A percentile compares a stretch with the other conserved stretches of the same genome.
Conservation (phyloP, 345 rosid genomes). For the Salix purpurea region DNA sequence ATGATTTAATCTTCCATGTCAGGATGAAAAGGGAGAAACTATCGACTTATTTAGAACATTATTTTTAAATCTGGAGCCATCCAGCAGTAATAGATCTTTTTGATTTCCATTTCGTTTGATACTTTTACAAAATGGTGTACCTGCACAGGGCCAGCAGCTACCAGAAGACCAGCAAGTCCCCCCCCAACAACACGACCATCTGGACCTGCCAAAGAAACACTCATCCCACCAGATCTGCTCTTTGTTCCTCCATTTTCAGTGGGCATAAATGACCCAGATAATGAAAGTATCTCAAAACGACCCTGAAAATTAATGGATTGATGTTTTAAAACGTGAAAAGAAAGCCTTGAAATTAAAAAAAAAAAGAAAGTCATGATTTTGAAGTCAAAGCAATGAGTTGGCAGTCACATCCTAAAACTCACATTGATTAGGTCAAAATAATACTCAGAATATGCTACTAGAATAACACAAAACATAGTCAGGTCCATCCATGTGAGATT, state of each 20-base stretch:
- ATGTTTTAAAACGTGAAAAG: background rate
- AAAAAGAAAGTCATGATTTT: background rate
- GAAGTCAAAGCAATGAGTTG: background rate
- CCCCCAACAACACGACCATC: conserved; percentile 96
- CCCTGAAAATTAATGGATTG: conserved; percentile 43
- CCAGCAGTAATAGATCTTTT: background rate
- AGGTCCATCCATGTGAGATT: background rate
- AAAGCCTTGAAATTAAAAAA: background rate
- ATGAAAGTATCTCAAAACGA: conserved; percentile 91
- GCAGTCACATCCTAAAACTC: background rate
- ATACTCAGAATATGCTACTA: background rate
- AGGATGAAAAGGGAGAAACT: background rate
- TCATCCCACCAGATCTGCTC: conserved; percentile 97
- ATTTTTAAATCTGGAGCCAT: background rate
- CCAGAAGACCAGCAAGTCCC: conserved; percentile 79
- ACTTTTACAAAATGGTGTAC: conserved; percentile 23
- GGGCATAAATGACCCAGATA: conserved; percentile 79
- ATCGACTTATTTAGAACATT: background rate
- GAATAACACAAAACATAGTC: too few relatives aligned
- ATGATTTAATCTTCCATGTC: background rate
- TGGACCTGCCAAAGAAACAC: conserved; percentile 83
- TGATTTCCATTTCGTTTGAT: background rate
- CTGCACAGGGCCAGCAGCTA: conserved; percentile 96
- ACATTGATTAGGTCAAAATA: background rate
- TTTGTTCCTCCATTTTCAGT: conserved; percentile 64